Percentiles rank a stretch among this genome's conserved stretches.
Evolutionary conservation across 1,284 basidiomycete genomes (phyloP).

Genomic region (Irpex sp.): DNA sequence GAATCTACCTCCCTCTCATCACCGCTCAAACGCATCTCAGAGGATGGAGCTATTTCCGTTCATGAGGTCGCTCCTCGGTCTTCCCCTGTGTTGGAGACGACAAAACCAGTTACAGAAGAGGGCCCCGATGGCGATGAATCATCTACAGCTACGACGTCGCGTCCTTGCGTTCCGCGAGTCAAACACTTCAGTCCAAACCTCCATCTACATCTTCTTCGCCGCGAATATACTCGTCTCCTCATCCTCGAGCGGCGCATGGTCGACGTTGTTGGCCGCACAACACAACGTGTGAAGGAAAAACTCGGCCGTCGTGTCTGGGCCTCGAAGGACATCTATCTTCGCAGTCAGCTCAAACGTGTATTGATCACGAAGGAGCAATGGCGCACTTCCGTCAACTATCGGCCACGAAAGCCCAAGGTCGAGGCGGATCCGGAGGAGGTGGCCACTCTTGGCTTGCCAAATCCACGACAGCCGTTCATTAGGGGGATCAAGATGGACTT

Average conservation of each 20-base stretch:
- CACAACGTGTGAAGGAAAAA: conserved; percentile 61
- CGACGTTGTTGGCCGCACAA: conserved; percentile 45
- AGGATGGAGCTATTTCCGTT: neutral
- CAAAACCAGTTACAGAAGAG: neutral
- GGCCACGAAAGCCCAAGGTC: neutral
- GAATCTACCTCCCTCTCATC: neutral
- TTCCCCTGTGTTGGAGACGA: neutral
- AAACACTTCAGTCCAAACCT: conserved; percentile 50
- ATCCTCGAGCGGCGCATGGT: conserved; percentile 38
- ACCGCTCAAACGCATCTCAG: too few species aligned
- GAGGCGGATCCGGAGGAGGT: neutral
- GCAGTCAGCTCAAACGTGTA: conserved; percentile 25
- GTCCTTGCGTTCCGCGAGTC: neutral
- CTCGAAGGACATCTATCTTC: conserved; percentile 52
- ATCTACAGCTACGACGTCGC: neutral
- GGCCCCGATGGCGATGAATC: neutral
- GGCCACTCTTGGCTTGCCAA: neutral
- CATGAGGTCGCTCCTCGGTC: neutral
- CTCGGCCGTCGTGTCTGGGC: conserved; percentile 69
- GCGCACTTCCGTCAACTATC: conserved; percentile 31
- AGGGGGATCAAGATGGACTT: neutral
- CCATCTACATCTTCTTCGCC: conserved; percentile 52
- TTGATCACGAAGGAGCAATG: conserved; percentile 32
- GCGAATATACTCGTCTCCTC: conserved; percentile 48
- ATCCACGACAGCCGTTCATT: neutral